Base-by-base conservation (phyloP, 139 green algal species). In the Pleodorina starrii region DNA sequence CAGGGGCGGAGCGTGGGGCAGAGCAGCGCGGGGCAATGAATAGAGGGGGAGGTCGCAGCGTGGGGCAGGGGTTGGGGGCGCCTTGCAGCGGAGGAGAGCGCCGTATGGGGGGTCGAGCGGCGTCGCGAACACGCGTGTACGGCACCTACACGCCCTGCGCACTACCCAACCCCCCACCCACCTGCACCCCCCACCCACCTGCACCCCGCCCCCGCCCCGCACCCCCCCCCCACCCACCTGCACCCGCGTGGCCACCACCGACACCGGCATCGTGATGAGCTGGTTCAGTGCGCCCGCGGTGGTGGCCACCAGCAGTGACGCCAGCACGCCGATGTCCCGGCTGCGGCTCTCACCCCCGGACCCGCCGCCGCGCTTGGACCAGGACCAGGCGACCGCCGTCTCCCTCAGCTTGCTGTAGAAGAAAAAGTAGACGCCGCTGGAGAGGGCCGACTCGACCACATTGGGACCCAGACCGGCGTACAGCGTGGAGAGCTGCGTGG, bases 201-300 rank as follows among this genome's bases (percentile, higher is more conserved):
- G n/a, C n/a, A n/a, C n/a, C n/a, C n/a, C n/a, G n/a, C n/a, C n/a
- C n/a, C n/a, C n/a, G n/a, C n/a, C n/a, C n/a, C n/a, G n/a, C n/a
- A n/a, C n/a, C n/a, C n/a, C n/a, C n/a, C 6, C 14, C 2, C 7
- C 63, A 43, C 51, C 0, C 71, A 94, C 92, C 93, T 98, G 97
- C 93, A 99, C 98, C 48, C 95, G 93, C 0, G 96, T 98, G 17
- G 97, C 95, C 16, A 98, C 90, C 71, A 98, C 94, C 92, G 96
- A 98, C 10, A 97, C 98, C 32, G 97, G 97, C 89, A 97, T 98
- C 57, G 97, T 99, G 59, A 96, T 79, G 32, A 98, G 91, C 88
- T 98, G 95, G 89, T 98, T 98, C 81, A 94, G 93, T 12, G 91
- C 93, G 51, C 95, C 97, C 4, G 97, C 96, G 16, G 95, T 32